Base-by-base conservation (phyloP, 352 stramenopile species). In the Phytophthora fragariae region DNA sequence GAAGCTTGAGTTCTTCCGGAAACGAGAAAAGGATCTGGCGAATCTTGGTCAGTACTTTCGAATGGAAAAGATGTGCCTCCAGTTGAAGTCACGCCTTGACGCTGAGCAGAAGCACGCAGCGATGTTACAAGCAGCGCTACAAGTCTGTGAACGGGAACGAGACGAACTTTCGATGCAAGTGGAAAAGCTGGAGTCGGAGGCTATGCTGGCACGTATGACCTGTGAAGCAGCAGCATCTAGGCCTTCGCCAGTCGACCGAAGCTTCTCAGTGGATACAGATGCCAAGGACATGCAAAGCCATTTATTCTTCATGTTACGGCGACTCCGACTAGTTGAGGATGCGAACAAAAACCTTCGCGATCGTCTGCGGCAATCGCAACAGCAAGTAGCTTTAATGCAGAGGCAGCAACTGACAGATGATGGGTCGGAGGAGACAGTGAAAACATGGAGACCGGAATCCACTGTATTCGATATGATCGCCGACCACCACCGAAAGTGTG, bases 21-120 rank as follows among this genome's bases (percentile, higher is more conserved):
- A 27, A 49, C 66, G 41, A 59, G 66, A 81, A 61, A 76, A 73
- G 17, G 41, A 74, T 1, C 46, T 81, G 9, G 19, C 79, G 19
- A 76, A 58, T 50, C 19, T 79, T n/a, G 24, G 44, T 6, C 58
- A 74, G 52, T 81, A 74, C 50, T 81, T 79, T 29, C 41, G 59
- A 54, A 60, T 73, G 49, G 75, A 81, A 33, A 76, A 79, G 11
- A 12, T 19, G 8, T 71, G 58, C 41, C 58, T 81, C 46, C 62
- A 72, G 33, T 19, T 81, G 15, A 58, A 81, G 31, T 62, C 75
- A 53, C 70, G 57, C 2, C 46, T 81, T 7, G 62, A 74, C 47
- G 37, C 33, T n/a, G 70, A 62, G 44, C 55, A 65, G 31, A 76
- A 70, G 24, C 66, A 57, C 12, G 19, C 15, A 19, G 65, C 52